A percentile compares a stretch with the other conserved stretches of the same genome.
Evolutionary conservation across 495 filamentous ascomycete species (phyloP).

Genomic region (Daldinia loculata): DNA sequence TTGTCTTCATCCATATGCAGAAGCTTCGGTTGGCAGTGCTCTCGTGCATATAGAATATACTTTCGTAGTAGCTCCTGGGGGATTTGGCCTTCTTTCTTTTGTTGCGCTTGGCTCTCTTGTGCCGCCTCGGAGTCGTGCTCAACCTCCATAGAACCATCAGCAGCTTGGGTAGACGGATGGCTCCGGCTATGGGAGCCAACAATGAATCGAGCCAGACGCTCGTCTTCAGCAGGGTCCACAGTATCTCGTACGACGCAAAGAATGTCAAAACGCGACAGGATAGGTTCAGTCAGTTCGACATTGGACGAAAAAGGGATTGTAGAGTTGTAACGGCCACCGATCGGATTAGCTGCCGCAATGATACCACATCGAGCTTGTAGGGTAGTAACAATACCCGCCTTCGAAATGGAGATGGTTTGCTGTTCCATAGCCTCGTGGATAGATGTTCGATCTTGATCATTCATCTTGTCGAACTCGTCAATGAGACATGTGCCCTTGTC

Average conservation of each 20-base stretch:
- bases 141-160: slow-evolving; percentile 69
- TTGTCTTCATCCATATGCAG: slow-evolving; percentile 99
- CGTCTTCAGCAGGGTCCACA: slow-evolving; percentile 96
- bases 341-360: slow-evolving; percentile 95
- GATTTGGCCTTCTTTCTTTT: slow-evolving; percentile 78
- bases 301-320: slow-evolving; percentile 95
- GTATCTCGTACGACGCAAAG: slow-evolving; percentile 96
- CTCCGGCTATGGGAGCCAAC: slow-evolving; percentile 91
- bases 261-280: slow-evolving; percentile 98
- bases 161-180: slow-evolving; percentile 73
- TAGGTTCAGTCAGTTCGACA: slow-evolving; percentile 96
- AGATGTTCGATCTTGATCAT: slow-evolving; percentile 95
- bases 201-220: slow-evolving; percentile 93
- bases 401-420: slow-evolving; percentile 99
- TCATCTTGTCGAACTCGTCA: slow-evolving; percentile 99
- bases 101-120: slow-evolving; percentile 58
- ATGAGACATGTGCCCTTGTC: slow-evolving; percentile 97
- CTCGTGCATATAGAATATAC: slow-evolving; percentile 96
- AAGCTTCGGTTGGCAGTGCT: slow-evolving; percentile 88
- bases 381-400: slow-evolving; percentile 98
- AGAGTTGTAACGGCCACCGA: slow-evolving; percentile 95
- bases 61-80: slow-evolving; percentile 92
- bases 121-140: slow-evolving; percentile 60
- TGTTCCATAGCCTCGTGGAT: slow-evolving; percentile 99
- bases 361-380: slow-evolving; percentile 98